A percentile compares a stretch with the other conserved stretches of the same genome.
Conservation (phyloP, 2,329 filamentous ascomycete species). For the Scopulariopsis brevicaulis region DNA sequence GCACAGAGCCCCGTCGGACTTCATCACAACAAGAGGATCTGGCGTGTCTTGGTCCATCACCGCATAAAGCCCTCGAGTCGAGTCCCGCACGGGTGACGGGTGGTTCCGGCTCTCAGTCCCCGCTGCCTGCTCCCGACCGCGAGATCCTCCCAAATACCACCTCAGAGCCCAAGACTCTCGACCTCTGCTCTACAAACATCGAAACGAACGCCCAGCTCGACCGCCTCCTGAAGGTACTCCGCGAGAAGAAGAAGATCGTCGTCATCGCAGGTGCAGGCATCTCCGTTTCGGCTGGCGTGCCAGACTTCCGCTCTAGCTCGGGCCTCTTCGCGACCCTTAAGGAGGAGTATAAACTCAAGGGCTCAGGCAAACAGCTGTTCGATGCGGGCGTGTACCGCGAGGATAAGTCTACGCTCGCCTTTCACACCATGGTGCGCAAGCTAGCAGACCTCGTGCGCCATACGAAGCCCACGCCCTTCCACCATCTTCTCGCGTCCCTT, state of each 20-base stretch:
- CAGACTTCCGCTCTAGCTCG: constrained; percentile 86
- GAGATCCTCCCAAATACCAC: too few relatives aligned
- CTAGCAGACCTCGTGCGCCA: constrained; percentile 67
- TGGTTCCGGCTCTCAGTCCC: too few relatives aligned
- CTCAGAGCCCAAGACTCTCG: constrained; percentile 68
- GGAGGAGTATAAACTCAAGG: constrained; percentile 80
- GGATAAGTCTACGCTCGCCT: constrained; percentile 75
- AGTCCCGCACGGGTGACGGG: too few relatives aligned
- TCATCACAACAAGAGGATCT: too few relatives aligned
- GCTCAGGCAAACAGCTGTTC: constrained; percentile 90
- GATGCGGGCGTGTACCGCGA: constrained; percentile 97
- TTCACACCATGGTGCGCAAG: constrained; percentile 92
- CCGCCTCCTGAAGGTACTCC: constrained; percentile 61
- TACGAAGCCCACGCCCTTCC: constrained; percentile 77
- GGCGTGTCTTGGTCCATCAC: too few relatives aligned
- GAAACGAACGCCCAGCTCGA: constrained; percentile 49
- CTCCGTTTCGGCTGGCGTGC: constrained; percentile 91
- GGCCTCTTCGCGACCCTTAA: constrained; percentile 82
- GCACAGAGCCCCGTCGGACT: too few relatives aligned
- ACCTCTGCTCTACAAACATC: constrained; percentile 37
- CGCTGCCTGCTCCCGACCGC: too few relatives aligned
- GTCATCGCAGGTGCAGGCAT: constrained; percentile 95
- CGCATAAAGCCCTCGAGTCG: too few relatives aligned
- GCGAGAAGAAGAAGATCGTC: constrained; percentile 91
- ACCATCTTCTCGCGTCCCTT: constrained; percentile 84